Conservation (phyloP, 139 green algal genomes). For the Zygnema circumcarinatum region DNA sequence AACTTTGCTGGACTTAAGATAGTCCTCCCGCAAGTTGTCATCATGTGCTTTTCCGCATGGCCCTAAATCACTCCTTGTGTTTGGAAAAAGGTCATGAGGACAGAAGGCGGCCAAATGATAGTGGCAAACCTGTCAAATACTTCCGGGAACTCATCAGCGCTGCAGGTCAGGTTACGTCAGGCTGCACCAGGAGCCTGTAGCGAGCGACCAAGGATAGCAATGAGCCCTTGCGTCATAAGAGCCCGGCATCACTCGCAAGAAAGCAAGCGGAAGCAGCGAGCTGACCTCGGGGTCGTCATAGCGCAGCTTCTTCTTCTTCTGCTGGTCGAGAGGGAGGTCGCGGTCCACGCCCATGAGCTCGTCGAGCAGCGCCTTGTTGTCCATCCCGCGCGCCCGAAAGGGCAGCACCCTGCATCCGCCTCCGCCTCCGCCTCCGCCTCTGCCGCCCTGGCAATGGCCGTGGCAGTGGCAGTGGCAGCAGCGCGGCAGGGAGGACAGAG, state of each 20-base stretch:
- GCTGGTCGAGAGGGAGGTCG: constrained; percentile 39
- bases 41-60: constrained; percentile 48
- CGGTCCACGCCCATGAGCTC: constrained; percentile 49
- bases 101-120: constrained; percentile 50
- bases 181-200: neutral
- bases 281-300: constrained; percentile 41
- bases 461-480: no score
- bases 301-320: constrained; percentile 26
- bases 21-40: constrained; percentile 37
- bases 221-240: no score
- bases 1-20: constrained; percentile 29
- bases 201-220: no score
- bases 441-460: no score
- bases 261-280: neutral
- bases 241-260: no score
- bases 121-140: constrained; percentile 30
- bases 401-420: no score
- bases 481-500: no score
- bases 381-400: constrained; percentile 18
- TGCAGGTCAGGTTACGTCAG: neutral
- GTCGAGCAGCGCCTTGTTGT: constrained; percentile 34
- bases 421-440: no score
- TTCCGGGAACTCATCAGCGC: neutral
- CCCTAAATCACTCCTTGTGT: constrained; percentile 34
- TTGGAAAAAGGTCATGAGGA: constrained; percentile 49